These are phyloP conservation scores for Tolypocladium ovalisporum DNA, from an alignment of 2,329 filamentous ascomycete species.

Conservation along the genomic window DNA sequence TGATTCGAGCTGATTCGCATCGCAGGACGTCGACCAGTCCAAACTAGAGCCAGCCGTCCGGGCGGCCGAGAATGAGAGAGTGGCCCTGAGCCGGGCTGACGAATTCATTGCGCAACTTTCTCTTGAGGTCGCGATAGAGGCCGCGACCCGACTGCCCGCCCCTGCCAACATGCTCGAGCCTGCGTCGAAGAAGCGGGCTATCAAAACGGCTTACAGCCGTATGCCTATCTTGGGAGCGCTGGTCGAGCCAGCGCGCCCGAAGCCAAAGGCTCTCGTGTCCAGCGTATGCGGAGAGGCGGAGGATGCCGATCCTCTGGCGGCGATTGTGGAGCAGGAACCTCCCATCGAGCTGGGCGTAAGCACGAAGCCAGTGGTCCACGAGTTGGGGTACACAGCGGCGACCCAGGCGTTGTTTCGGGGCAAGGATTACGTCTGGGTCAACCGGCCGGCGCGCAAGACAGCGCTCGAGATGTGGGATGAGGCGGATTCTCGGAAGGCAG, in stretches of 20 bases:
- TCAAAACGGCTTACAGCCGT: background rate
- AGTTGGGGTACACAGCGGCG: background rate
- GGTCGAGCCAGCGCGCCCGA: background rate
- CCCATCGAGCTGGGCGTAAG: background rate
- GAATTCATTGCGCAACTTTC: conserved; percentile 1
- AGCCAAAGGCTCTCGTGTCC: background rate
- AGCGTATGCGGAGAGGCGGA: background rate
- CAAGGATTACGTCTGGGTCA: conserved; percentile 11
- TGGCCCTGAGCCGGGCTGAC: conserved; percentile 1
- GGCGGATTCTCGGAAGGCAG: background rate
- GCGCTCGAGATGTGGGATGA: conserved; percentile 17
- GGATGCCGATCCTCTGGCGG: background rate
- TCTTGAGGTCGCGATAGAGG: background rate
- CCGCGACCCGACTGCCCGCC: background rate
- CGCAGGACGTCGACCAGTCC: background rate
- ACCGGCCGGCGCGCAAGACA: conserved; percentile 6
- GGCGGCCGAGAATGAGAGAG: background rate
- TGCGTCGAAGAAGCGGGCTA: background rate
- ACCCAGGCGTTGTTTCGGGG: conserved; percentile 7
- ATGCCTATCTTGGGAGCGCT: background rate
- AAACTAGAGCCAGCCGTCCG: background rate
- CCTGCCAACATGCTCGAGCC: background rate
- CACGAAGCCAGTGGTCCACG: background rate
- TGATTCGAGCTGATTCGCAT: background rate
- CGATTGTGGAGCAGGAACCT: background rate